A percentile compares a stretch with the other conserved stretches of the same genome.
Evolutionary conservation across 805 yeast genomes (phyloP).

Genomic region (Cyberlindnera misumaiensis): DNA sequence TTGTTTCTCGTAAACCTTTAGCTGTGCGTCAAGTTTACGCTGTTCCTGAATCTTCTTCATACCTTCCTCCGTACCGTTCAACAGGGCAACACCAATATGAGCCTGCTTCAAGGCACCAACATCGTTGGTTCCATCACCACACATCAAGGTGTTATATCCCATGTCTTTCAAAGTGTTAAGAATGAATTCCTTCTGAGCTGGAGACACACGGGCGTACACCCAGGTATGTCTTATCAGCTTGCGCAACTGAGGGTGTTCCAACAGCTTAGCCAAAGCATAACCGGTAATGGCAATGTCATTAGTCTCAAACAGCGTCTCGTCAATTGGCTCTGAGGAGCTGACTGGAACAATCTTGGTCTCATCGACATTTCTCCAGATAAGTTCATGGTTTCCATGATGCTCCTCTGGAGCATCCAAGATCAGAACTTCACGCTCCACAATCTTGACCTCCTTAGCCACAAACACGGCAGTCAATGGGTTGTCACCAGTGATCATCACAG

Average conservation of each 20-base stretch:
- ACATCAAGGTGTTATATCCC: slow-evolving; percentile 94
- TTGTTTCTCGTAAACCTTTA: slow-evolving; percentile 77
- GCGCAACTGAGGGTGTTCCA: slow-evolving; percentile 60
- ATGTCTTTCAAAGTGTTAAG: slow-evolving; percentile 74
- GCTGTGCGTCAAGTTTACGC: slow-evolving; percentile 56
- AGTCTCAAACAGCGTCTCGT: slow-evolving; percentile 47
- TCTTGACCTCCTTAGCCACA: slow-evolving; percentile 89
- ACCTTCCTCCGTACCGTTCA: slow-evolving; percentile 94
- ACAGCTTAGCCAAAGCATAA: slow-evolving; percentile 66
- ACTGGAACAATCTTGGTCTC: slow-evolving; percentile 69
- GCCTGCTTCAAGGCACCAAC: slow-evolving; percentile 99
- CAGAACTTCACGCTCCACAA: slow-evolving; percentile 75
- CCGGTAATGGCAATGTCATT: slow-evolving; percentile 93
- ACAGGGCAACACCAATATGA: slow-evolving; percentile 94
- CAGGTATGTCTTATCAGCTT: slow-evolving; percentile 82
- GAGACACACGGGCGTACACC: slow-evolving; percentile 98
- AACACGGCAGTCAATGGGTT: slow-evolving; percentile 97
- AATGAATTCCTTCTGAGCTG: slow-evolving; percentile 89
- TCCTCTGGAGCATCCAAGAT: slow-evolving; percentile 83
- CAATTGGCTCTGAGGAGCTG: slow-evolving; percentile 50
- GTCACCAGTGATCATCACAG: slow-evolving; percentile 98
- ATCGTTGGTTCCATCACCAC: slow-evolving; percentile 99
- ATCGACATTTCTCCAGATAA: slow-evolving; percentile 81
- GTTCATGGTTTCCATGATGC: slow-evolving; percentile 48
- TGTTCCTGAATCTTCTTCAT: slow-evolving; percentile 83